Evolutionary conservation across 805 yeast genomes (phyloP).

Genomic region (Metschnikowia lochheadii): DNA sequence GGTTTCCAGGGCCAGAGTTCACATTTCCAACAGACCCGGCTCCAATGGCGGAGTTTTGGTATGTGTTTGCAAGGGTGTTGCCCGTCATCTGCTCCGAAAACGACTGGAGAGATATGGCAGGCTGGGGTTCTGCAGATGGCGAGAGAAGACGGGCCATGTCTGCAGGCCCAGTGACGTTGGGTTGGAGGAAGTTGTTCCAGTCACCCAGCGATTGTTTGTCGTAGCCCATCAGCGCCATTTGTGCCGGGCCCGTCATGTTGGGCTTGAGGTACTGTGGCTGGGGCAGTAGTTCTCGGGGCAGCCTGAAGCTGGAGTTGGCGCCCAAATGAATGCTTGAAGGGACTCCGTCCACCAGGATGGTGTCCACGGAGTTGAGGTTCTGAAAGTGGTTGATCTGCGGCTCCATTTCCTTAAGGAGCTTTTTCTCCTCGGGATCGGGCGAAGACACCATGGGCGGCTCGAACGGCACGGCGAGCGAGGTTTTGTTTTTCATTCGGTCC

Average conservation of each 20-base stretch:
- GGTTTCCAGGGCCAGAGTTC: background rate
- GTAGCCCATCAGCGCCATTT: conserved; percentile 30
- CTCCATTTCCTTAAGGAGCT: conserved; percentile 68
- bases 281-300: conserved; percentile 13
- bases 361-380: conserved; percentile 69
- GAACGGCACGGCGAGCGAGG: conserved; percentile 10
- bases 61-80: conserved; percentile 30
- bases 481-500: conserved; percentile 33
- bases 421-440: conserved; percentile 60
- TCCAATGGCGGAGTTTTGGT: conserved; percentile 29
- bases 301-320: conserved; percentile 8
- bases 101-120: conserved; percentile 37
- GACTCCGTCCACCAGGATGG: conserved; percentile 68
- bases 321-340: conserved; percentile 51
- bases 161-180: conserved; percentile 25
- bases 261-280: conserved; percentile 29
- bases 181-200: conserved; percentile 18
- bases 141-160: conserved; percentile 34
- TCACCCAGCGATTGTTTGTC: background rate
- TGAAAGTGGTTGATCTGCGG: conserved; percentile 66
- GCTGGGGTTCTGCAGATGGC: conserved; percentile 17
- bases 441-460: conserved; percentile 11
- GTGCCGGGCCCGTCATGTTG: conserved; percentile 46
- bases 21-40: background rate
- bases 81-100: conserved; percentile 42